phyloP scores from a whole-genome alignment of 2,329 filamentous ascomycete genomes.

The Colletotrichum viniferum region DNA sequence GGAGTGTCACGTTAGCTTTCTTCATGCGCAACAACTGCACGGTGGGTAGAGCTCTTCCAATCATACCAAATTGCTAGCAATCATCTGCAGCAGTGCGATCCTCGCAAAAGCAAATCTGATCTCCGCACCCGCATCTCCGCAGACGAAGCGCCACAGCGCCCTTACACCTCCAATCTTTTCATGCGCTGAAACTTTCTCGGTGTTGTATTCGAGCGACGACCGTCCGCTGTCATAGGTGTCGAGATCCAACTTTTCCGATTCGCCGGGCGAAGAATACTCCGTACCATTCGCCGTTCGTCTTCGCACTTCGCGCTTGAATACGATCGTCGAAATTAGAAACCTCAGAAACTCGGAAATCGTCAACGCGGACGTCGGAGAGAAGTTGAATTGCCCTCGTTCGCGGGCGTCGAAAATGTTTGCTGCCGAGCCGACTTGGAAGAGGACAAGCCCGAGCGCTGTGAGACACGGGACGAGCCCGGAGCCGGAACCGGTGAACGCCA shows the following conservation, averaged over 20 bases:
- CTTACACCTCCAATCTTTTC: neutral
- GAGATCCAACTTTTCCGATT: constrained; percentile 7
- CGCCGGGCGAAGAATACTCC: constrained; percentile 8
- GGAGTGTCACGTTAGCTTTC: neutral
- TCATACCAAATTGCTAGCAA: constrained; percentile 35
- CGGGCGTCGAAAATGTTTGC: constrained; percentile 34
- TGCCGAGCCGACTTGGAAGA: constrained; percentile 36
- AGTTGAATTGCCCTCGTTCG: constrained; percentile 27
- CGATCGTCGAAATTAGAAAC: constrained; percentile 28
- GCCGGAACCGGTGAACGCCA: constrained; percentile 6
- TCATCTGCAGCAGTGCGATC: constrained; percentile 34
- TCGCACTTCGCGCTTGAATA: constrained; percentile 28
- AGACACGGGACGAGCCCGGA: constrained; percentile 20
- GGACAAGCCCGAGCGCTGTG: constrained; percentile 36
- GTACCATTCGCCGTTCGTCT: constrained; percentile 1
- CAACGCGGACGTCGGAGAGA: constrained; percentile 33
- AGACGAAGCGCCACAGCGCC: constrained; percentile 19
- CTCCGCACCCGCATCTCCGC: constrained; percentile 26
- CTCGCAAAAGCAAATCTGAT: constrained; percentile 31
- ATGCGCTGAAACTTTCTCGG: neutral
- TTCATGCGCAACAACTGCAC: neutral
- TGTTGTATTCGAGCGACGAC: neutral
- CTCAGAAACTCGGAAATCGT: constrained; percentile 33
- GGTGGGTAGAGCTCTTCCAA: neutral
- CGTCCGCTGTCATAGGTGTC: neutral